Evolutionary conservation across 495 filamentous ascomycete genomes (phyloP), one percentile per base, ranked within the genome.

Genomic region (Haplographium delicatum): DNA sequence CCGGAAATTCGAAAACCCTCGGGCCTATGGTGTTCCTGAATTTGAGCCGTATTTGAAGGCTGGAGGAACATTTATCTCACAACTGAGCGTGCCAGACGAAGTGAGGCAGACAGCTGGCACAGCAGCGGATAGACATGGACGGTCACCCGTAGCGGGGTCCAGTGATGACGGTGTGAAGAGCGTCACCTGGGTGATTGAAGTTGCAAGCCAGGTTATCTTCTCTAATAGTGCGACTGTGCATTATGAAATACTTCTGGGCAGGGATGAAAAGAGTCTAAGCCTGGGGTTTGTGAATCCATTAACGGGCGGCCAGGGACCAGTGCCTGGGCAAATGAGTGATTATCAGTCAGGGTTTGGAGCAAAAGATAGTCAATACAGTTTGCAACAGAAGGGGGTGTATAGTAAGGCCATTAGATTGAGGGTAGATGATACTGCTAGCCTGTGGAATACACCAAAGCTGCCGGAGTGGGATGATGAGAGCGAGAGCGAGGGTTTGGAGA

Each of bases 31-130:
- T 47, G 72, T 80, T 3, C 91, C 89, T 22, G 83, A 94, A 62
- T 98, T 91, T 65, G 93, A 98, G 63, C 91, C 93, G 10, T 87
- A 96, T 65, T 79, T 98, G 56, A 98, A 97, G 68, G 89, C 93
- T 19, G 94, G 89, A 13, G 90, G 87, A 16, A 82, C 71, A 45
- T 98, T 89, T 84, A 79, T 80, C 61, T 84, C 88, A 23, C 74
- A 73, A 39, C 80, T 98, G 45, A 75, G 79, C 6, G 79, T 97
- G 4, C 91, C 91, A 2, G 77, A 86, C 38, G 67, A 79, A 47
- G 83, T 88, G 26, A 74, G 84, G 34, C 68, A 78, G 52, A 72
- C 65, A 47, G 72, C 73, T 57, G 70, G 71, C 23, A 62, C 59
- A 5, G 65, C 63, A 37, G 61, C 67, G 40, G 39, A 37, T 42